Base-by-base conservation (phyloP, 331 rosid species). In the Arachis monticola region DNA sequence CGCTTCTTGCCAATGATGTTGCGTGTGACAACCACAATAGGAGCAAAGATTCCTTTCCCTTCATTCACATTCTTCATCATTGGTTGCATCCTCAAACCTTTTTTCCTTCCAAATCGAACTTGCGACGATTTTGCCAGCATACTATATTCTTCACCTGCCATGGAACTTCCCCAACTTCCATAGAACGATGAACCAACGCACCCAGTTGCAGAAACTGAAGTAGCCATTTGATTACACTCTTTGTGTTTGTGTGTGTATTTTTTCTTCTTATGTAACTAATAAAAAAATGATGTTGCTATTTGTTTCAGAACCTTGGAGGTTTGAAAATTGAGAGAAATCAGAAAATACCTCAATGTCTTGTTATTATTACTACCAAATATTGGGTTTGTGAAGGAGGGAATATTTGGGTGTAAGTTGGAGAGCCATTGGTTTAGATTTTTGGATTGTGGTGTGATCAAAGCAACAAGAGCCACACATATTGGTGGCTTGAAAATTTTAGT, bases 31-130 rank as follows among this genome's bases (percentile, higher is more conserved):
- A 95, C 87, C 12, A 95, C 99, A 79, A 82, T 1, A 5, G 99
- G 99, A 1, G 99, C 99, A 80, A 95, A 95, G 5, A 95, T 6
- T 45, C 99, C 99, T 78, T 92, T 95, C 64, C 99, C 99, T 79
- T 95, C 99, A 67, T 95, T 95, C 51, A 95, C 27, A 75, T 95
- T 95, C 93, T 88, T 95, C 99, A 95, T 95, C 90, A 92, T 82
- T 6, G 97, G 96, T 62, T 82, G 92, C 31, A 71, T 77, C 57
- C 97, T 77, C 60, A 87, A 72, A 10, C 91, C 76, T 69, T 87
- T 92, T 2, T 79, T 61, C 5, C 81, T 67, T n/a, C 89, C 92
- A 38, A 85, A 74, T 22, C 88, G 67, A 78, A 89, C 91, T 7
- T 85, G 96, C 6, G 77, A 68, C 10, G 85, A 85, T 1, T 75